Evolutionary conservation across 2,329 filamentous ascomycete species (phyloP).

Genomic region (Juglanconis sp.): DNA sequence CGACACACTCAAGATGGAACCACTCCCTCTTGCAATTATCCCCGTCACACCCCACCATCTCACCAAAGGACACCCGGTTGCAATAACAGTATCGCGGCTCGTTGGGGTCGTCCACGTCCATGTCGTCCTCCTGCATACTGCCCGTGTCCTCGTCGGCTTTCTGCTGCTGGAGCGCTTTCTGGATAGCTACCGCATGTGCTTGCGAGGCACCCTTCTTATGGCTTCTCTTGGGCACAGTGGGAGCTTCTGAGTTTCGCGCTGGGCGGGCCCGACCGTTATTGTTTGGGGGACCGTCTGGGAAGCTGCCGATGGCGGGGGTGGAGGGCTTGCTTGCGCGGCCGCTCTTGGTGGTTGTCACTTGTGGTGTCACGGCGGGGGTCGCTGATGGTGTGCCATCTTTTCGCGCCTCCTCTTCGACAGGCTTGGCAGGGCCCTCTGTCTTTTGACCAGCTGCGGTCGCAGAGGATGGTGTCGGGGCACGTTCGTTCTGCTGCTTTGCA

Average conservation of each 20-base stretch:
- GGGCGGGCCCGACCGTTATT: constrained; percentile 48
- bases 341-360: constrained; percentile 43
- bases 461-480: constrained; percentile 17
- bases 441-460: constrained; percentile 24
- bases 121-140: constrained; percentile 35
- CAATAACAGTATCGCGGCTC: constrained; percentile 79
- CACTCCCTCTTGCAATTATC: constrained; percentile 72
- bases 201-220: constrained; percentile 56
- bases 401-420: constrained; percentile 43
- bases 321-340: constrained; percentile 65
- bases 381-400: constrained; percentile 37
- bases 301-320: constrained; percentile 58
- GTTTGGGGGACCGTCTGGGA: constrained; percentile 44
- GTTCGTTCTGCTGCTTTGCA: constrained; percentile 10
- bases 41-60: constrained; percentile 80
- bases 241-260: constrained; percentile 43
- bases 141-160: constrained; percentile 25
- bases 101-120: constrained; percentile 63
- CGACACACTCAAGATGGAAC: constrained; percentile 82
- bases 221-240: constrained; percentile 45
- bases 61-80: constrained; percentile 75
- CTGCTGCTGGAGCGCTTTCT: constrained; percentile 31
- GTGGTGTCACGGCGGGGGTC: constrained; percentile 43
- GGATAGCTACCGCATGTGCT: constrained; percentile 33
- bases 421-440: constrained; percentile 30